Evolutionary conservation across 306 rosid genomes (phyloP).

Genomic region (Cicer pinnatifidum): DNA sequence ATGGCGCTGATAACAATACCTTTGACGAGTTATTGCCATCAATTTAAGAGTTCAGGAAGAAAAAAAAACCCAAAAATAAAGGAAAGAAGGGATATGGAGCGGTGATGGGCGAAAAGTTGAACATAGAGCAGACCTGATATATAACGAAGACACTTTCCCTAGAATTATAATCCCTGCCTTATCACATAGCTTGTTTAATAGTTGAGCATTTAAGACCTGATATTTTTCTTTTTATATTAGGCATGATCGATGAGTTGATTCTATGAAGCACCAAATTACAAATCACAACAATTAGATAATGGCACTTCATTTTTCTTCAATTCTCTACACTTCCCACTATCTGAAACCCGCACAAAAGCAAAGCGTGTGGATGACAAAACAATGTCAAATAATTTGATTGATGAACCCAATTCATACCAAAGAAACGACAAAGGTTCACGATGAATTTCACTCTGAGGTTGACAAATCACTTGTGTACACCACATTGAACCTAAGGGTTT

Average conservation of each 20-base stretch:
- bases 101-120: too few relatives aligned
- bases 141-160: background rate
- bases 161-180: background rate
- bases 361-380: slow-evolving; percentile 6
- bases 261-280: slow-evolving; percentile 5
- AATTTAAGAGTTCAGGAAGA: too few relatives aligned
- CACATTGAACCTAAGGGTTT: background rate
- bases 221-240: background rate
- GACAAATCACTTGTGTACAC: background rate
- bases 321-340: background rate
- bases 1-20: too few relatives aligned
- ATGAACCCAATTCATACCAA: background rate
- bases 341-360: slow-evolving; percentile 4
- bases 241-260: background rate
- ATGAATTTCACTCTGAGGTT: background rate
- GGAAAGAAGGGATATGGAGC: too few relatives aligned
- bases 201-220: background rate
- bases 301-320: background rate
- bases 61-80: too few relatives aligned
- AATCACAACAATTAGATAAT: slow-evolving; percentile 13
- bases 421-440: slow-evolving; percentile 5
- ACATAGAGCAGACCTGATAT: too few relatives aligned
- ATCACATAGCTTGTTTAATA: background rate
- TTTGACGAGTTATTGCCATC: too few relatives aligned
- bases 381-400: background rate